Evolutionary conservation across 1,284 basidiomycete species (phyloP).

Genomic region (Moesziomyces globuligerus): DNA sequence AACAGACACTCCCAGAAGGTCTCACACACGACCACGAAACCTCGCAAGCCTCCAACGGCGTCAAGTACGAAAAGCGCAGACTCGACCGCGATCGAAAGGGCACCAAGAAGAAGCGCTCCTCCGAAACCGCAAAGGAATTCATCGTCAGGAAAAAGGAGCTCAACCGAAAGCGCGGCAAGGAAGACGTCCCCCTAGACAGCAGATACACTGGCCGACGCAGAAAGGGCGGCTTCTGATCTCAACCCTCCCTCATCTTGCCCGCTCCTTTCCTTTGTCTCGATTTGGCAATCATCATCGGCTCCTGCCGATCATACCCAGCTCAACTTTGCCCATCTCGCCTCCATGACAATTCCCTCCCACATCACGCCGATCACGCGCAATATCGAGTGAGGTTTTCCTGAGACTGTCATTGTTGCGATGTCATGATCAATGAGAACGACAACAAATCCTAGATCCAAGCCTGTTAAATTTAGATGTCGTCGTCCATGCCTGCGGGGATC

Average conservation of each 20-base stretch:
- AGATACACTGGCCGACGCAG: conserved; percentile 56
- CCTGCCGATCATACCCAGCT: no score
- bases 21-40: conserved; percentile 53
- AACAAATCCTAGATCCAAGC: neutral
- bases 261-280: conserved; percentile 5
- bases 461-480: conserved; percentile 55
- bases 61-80: conserved; percentile 50
- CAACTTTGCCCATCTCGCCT: no score
- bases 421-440: no score
- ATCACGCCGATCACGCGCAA: no score
- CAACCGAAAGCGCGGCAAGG: conserved; percentile 72
- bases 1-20: conserved; percentile 56
- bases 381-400: no score
- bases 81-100: conserved; percentile 27
- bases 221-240: conserved; percentile 34
- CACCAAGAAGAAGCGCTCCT: conserved; percentile 72
- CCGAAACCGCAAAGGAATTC: conserved; percentile 70
- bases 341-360: no score
- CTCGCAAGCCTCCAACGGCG: conserved; percentile 8
- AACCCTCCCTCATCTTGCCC: neutral
- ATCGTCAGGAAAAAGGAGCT: conserved; percentile 73
- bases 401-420: no score
- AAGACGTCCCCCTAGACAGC: conserved; percentile 65
- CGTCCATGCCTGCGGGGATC: conserved; percentile 67
- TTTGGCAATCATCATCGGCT: neutral